Evolutionary conservation across 345 rosid species (phyloP).

Genomic region (Laguncularia racemosa): DNA sequence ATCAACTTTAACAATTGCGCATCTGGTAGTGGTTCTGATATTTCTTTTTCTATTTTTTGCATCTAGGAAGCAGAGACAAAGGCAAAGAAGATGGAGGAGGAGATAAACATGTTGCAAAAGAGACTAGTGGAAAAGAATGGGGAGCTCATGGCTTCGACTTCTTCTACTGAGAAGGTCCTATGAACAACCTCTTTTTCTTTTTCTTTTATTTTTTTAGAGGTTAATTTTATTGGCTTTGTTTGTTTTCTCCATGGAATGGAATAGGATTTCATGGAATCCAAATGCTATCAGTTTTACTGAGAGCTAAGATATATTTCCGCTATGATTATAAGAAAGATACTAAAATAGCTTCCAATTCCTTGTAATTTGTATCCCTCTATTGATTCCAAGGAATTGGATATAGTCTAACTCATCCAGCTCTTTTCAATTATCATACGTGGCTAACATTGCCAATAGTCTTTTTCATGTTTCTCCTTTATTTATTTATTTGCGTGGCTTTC

Average conservation of each 20-base stretch:
- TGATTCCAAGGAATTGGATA: too few species aligned
- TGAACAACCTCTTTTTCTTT: background rate
- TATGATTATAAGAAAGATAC: too few species aligned
- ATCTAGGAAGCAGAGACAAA: slow-evolving; percentile 75
- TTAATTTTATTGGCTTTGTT: background rate
- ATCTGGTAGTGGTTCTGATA: slow-evolving; percentile 2
- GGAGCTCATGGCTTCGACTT: slow-evolving; percentile 57
- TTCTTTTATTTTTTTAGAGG: too few species aligned
- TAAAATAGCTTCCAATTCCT: too few species aligned
- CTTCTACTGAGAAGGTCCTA: slow-evolving; percentile 67
- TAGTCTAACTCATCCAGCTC: too few species aligned
- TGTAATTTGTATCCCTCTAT: too few species aligned
- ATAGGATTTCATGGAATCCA: background rate
- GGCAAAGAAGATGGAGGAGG: slow-evolving; percentile 62
- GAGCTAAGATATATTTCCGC: too few species aligned
- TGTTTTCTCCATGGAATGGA: slow-evolving; percentile 6
- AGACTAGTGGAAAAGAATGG: slow-evolving; percentile 49
- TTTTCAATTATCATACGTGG: too few species aligned
- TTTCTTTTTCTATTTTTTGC: slow-evolving; percentile 1
- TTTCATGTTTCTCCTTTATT: too few species aligned
- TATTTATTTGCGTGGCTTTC: too few species aligned
- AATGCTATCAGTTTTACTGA: too few species aligned
- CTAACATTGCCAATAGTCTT: too few species aligned
- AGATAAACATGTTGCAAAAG: slow-evolving; percentile 34
- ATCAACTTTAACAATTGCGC: background rate